phyloP scores from a whole-genome alignment of 2,329 filamentous ascomycete genomes.

The Macrophomina pseudophaseolina region DNA sequence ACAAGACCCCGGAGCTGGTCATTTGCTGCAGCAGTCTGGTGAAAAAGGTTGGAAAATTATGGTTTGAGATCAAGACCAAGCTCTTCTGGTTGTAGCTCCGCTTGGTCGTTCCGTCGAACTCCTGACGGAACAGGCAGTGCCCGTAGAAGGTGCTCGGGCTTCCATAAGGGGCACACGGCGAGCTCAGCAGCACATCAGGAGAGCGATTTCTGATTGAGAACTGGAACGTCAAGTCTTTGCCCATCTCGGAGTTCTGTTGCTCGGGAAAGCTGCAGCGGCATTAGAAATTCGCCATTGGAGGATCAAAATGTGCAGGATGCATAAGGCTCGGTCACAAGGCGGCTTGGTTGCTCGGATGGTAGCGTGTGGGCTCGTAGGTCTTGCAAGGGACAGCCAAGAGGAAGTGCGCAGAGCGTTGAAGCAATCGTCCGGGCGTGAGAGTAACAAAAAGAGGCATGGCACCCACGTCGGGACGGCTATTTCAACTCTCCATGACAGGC shows the following conservation, averaged over 20 bases:
- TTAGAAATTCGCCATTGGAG: neutral
- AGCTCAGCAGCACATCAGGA: constrained; percentile 61
- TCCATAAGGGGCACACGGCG: constrained; percentile 46
- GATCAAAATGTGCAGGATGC: neutral
- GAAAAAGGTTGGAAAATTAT: constrained; percentile 47
- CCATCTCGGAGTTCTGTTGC: constrained; percentile 48
- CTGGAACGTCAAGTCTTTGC: constrained; percentile 46
- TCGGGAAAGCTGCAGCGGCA: constrained; percentile 44
- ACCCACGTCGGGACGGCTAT: too few relatives aligned
- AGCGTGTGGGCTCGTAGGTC: too few relatives aligned
- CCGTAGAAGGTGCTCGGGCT: constrained; percentile 44
- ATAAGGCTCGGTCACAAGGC: neutral
- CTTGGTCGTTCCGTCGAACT: constrained; percentile 48
- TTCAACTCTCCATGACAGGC: neutral
- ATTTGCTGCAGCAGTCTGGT: constrained; percentile 42
- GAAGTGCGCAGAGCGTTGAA: too few relatives aligned
- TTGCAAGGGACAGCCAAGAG: too few relatives aligned
- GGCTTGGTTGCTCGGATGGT: neutral
- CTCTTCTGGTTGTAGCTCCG: constrained; percentile 49
- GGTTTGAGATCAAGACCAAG: constrained; percentile 47
- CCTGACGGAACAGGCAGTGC: constrained; percentile 48
- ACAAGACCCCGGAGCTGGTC: constrained; percentile 44
- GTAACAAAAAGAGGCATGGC: too few relatives aligned
- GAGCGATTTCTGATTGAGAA: constrained; percentile 49
- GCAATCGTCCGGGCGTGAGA: too few relatives aligned